Conservation (phyloP, 139 green algal species). For the Chlorella vulgaris region DNA sequence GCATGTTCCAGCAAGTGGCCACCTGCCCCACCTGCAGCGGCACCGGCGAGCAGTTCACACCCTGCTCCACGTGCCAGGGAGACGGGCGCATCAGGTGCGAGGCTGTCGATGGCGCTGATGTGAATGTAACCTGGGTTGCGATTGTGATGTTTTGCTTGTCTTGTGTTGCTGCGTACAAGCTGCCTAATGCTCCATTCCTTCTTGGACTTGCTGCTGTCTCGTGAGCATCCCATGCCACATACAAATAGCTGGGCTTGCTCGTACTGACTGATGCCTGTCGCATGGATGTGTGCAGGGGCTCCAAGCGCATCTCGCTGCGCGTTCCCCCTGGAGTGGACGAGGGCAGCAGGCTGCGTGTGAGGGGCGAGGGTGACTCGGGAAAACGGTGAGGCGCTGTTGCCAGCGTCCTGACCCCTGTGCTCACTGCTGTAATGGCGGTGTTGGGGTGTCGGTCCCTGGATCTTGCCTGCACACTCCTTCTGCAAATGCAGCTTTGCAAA, state of each 20-base stretch:
- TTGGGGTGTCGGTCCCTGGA: no score
- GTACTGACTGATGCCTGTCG: no score
- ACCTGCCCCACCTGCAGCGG: slow-evolving; percentile 83
- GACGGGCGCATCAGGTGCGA: slow-evolving; percentile 82
- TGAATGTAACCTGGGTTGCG: neutral
- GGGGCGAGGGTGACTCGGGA: slow-evolving; percentile 78
- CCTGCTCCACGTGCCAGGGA: slow-evolving; percentile 89
- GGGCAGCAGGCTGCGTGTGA: slow-evolving; percentile 88
- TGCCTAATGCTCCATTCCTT: no score
- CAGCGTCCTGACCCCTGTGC: neutral
- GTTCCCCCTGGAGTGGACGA: slow-evolving; percentile 92
- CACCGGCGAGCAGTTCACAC: slow-evolving; percentile 72
- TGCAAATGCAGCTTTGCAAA: no score
- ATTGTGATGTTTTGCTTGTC: neutral
- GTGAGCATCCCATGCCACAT: no score
- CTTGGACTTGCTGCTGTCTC: no score
- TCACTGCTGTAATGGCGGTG: no score
- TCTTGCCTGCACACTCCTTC: no score
- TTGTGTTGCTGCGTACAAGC: neutral
- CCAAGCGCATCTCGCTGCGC: slow-evolving; percentile 89
- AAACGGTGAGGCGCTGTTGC: slow-evolving; percentile 23
- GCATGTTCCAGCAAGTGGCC: slow-evolving; percentile 90
- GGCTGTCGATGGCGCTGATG: neutral
- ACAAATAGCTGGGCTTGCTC: no score
- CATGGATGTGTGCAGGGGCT: slow-evolving; percentile 52